These are phyloP conservation scores for Ustilago vetiveriae DNA, from an alignment of 1,284 basidiomycete species.

Conservation along the genomic window DNA sequence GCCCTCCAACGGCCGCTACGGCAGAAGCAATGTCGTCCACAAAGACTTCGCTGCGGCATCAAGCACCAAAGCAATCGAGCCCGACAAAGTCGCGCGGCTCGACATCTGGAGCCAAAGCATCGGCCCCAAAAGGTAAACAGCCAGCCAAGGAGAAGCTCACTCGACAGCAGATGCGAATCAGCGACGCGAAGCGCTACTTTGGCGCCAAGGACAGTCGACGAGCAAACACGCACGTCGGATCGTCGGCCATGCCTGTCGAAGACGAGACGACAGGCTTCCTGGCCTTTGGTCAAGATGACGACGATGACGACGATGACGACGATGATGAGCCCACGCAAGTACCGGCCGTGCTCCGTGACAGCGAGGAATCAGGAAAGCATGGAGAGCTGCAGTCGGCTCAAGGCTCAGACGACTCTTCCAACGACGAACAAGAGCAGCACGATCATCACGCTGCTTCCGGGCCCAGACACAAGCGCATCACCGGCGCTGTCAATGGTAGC, in stretches of 20 bases:
- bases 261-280: constrained; percentile 32
- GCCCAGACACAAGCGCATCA: background rate
- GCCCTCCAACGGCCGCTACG: constrained; percentile 3
- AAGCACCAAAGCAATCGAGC: background rate
- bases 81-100: constrained; percentile 1
- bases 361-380: background rate
- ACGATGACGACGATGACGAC: constrained; percentile 4
- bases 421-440: constrained; percentile 15
- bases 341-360: background rate
- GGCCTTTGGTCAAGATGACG: constrained; percentile 20
- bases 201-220: constrained; percentile 1
- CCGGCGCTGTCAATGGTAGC: background rate
- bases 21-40: constrained; percentile 1
- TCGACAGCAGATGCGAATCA: constrained; percentile 10
- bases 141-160: constrained; percentile 1
- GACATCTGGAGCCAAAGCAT: too few relatives aligned
- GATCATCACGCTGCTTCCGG: background rate
- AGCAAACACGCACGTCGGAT: constrained; percentile 1
- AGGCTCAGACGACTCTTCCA: constrained; percentile 15
- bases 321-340: constrained; percentile 7
- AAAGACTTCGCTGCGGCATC: background rate
- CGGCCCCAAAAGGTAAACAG: background rate
- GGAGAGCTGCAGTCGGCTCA: background rate
- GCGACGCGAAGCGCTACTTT: constrained; percentile 28
- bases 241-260: constrained; percentile 32